Base-by-base conservation (phyloP, 169 alveolate genomes). In the Cryptosporidium sp. region DNA sequence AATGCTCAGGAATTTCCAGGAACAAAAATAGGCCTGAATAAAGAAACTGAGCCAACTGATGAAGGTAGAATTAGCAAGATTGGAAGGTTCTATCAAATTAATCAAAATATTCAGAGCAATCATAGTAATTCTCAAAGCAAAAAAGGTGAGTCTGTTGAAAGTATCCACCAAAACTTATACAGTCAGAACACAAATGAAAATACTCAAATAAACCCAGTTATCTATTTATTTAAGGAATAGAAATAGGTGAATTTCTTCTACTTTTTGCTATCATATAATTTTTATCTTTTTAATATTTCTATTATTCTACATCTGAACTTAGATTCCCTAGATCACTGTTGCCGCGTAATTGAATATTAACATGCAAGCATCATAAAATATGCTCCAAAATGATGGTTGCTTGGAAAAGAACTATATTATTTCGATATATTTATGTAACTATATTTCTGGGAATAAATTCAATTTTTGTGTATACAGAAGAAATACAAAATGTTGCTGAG, bases 61-160 rank as follows among this genome's bases (percentile, higher is more conserved):
- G 71, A 73, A 35, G 86, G 86, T 33, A 73, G 86, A 29, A 73
- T 73, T 31, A 73, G 86, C 14, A 73, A 73, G 37, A 73, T 73
- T 51, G 86, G 86, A 16, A 26, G 50, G 3, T 65, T 37, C 31
- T 65, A 65, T n/a, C 26, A 65, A 33, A 33, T 65, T 12, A 33
- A 65, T 65, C 71, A 65, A 65, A 55, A 55, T 35, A 29, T 2
- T 33, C 50, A 65, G 7, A 55, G 21, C 5, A 55, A 55, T 55
- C 67, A 16, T 21, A 55, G 23, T 55, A 55, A 26, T 21, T 9
- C 67, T 55, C 35, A 23, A 8, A 26, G 16, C 12, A 26, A 8
- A 16, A 26, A 26, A 55, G 23, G 29, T 59, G 69, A 59, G 18
- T 59, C 16, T 65, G 5, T 65, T n/a, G 33, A 39, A 14, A 37